Evolutionary conservation across 2,329 filamentous ascomycete genomes (phyloP).

Genomic region (Monosporascus sp.): DNA sequence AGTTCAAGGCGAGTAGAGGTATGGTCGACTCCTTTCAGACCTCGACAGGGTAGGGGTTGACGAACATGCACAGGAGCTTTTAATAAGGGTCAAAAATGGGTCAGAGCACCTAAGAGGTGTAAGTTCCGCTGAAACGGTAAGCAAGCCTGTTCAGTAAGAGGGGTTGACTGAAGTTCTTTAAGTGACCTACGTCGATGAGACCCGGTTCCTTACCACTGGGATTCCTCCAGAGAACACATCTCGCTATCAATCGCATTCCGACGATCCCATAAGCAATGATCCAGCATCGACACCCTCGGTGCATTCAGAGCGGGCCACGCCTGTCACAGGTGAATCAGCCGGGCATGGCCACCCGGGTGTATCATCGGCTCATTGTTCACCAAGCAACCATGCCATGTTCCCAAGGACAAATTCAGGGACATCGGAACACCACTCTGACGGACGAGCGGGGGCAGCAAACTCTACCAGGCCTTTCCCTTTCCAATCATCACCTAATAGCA

Average conservation of each 20-base stretch:
- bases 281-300: slow-evolving; percentile 8
- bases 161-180: slow-evolving; percentile 2
- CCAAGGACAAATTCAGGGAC: background rate
- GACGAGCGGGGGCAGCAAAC: slow-evolving; percentile 2
- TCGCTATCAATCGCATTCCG: slow-evolving; percentile 12
- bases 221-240: slow-evolving; percentile 15
- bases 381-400: slow-evolving; percentile 1
- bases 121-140: slow-evolving; percentile 3
- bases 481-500: slow-evolving; percentile 1
- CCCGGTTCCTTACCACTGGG: slow-evolving; percentile 16
- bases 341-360: background rate
- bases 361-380: slow-evolving; percentile 1
- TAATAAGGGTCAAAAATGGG: slow-evolving; percentile 23
- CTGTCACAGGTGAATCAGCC: background rate
- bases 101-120: slow-evolving; percentile 22
- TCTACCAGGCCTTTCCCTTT: slow-evolving; percentile 6
- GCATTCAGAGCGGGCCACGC: background rate
- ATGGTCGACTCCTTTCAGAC: slow-evolving; percentile 1
- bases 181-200: slow-evolving; percentile 28
- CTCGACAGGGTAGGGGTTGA: slow-evolving; percentile 1
- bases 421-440: slow-evolving; percentile 2
- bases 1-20: slow-evolving; percentile 28
- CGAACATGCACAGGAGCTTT: slow-evolving; percentile 15
- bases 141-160: background rate
- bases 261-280: slow-evolving; percentile 9